phyloP scores from a whole-genome alignment of 306 rosid species.

The Quercus cerris region DNA sequence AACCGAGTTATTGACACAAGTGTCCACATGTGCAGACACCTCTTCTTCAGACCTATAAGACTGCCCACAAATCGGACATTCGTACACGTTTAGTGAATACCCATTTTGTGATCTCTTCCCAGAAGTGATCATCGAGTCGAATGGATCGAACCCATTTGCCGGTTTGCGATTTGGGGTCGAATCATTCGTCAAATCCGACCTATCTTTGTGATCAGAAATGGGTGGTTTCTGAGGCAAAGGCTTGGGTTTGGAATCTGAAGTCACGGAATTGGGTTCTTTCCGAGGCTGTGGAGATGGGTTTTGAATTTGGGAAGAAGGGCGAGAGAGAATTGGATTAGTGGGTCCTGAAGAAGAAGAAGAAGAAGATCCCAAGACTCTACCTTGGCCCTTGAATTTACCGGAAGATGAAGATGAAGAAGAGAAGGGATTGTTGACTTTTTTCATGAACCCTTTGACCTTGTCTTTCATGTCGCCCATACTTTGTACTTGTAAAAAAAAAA shows the following conservation, averaged over 20 bases:
- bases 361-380: slow-evolving; percentile 83
- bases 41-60: slow-evolving; percentile 73
- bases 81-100: slow-evolving; percentile 47
- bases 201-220: slow-evolving; percentile 1
- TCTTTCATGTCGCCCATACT: slow-evolving; percentile 81
- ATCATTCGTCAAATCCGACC: slow-evolving; percentile 9
- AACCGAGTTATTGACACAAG: slow-evolving; percentile 36
- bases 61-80: slow-evolving; percentile 78
- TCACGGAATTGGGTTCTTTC: not conserved
- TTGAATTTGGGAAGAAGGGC: slow-evolving; percentile 23
- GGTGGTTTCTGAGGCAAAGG: slow-evolving; percentile 32
- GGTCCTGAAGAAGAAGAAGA: slow-evolving; percentile 53
- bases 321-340: slow-evolving; percentile 27
- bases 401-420: slow-evolving; percentile 69
- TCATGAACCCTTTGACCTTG: slow-evolving; percentile 87
- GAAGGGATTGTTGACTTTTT: slow-evolving; percentile 63
- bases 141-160: slow-evolving; percentile 69
- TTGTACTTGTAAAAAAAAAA: no score
- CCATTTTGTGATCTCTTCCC: slow-evolving; percentile 73
- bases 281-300: slow-evolving; percentile 37
- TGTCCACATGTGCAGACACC: slow-evolving; percentile 72
- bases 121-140: slow-evolving; percentile 69
- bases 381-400: slow-evolving; percentile 88
- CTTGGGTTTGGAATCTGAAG: slow-evolving; percentile 28
- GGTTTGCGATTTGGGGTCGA: slow-evolving; percentile 35